Base-by-base conservation (phyloP, 139 green algal species). In the Pycnococcus provasolii region DNA sequence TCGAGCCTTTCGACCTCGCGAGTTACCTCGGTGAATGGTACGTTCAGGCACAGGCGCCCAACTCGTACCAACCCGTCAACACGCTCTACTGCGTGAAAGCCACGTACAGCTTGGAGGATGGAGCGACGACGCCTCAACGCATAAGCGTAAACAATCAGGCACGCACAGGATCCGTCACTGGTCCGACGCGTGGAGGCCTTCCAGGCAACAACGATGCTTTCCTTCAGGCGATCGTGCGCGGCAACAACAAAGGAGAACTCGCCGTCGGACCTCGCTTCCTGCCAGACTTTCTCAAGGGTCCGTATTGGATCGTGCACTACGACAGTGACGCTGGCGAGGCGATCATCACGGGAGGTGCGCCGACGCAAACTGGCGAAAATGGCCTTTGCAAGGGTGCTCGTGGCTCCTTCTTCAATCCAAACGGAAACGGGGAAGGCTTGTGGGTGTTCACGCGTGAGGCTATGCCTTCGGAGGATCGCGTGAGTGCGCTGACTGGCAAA, bases 271-370 rank as follows among this genome's bases (percentile, higher is more conserved):
- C 47, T 1, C 47, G 13, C 15, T 68, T 68, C 47, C 5, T 68
- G 7, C 62, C 62, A 3, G 6, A 40, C 15, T 45, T 47, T 41
- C 9, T 60, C 8, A 60, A 68, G 39, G 62, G 62, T 6, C 47
- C 48, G 39, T 68, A 68, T 37, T 68, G 62, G 62, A 39, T 68
- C 62, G 62, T 68, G 62, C 62, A 1, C 42, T 43, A 50, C 60
- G 43, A 15, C 15, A 3, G 13, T 4, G 60, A 66, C 13, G 26
- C 45, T 15, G 48, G 45, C 13, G 60, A 45, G 62, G 62, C 62
- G 15, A 68, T 68, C 50, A 48, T 68, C 26, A 44, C 13, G 1
- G 62, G 62, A 1, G 62, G 62, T 2, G 40, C n/a, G 47, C 48
- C 48, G 4, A 68, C 62, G 62, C 3, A 4, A 2, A 59, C 13